These are phyloP conservation scores for Melaleuca alternifolia DNA, from an alignment of 345 rosid species.

Conservation along the genomic window DNA sequence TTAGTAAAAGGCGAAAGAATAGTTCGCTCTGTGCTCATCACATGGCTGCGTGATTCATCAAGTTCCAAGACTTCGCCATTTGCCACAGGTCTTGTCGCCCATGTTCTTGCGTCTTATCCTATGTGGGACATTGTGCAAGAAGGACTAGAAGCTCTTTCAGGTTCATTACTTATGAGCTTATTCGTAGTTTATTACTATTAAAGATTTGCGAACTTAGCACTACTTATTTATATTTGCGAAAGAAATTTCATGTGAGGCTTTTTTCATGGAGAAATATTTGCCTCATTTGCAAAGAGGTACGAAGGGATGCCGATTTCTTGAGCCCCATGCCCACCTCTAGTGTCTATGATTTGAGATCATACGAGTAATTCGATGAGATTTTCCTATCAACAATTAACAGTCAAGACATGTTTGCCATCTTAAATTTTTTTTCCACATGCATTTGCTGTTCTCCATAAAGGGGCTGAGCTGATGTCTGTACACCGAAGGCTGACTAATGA, in stretches of 20 bases:
- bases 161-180: not conserved
- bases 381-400: not conserved
- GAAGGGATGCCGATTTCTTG: not conserved
- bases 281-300: not conserved
- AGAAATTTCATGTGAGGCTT: too few relatives aligned
- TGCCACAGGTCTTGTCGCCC: not conserved
- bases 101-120: not conserved
- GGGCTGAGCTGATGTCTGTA: not conserved
- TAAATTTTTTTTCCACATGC: not conserved
- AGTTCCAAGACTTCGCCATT: rapidly evolving
- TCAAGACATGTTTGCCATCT: not conserved
- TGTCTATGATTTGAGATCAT: not conserved
- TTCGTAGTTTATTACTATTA: not conserved
- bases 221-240: not conserved
- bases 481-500: not conserved
- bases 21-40: conserved; percentile 28
- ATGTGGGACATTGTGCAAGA: not conserved
- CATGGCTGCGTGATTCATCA: rapidly evolving
- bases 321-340: not conserved
- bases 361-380: not conserved
- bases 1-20: conserved; percentile 48
- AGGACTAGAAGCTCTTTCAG: not conserved
- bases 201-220: not conserved
- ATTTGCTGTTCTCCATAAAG: not conserved
- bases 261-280: not conserved